Conservation (phyloP, 805 yeast genomes). For the Candida yuanshanica region DNA sequence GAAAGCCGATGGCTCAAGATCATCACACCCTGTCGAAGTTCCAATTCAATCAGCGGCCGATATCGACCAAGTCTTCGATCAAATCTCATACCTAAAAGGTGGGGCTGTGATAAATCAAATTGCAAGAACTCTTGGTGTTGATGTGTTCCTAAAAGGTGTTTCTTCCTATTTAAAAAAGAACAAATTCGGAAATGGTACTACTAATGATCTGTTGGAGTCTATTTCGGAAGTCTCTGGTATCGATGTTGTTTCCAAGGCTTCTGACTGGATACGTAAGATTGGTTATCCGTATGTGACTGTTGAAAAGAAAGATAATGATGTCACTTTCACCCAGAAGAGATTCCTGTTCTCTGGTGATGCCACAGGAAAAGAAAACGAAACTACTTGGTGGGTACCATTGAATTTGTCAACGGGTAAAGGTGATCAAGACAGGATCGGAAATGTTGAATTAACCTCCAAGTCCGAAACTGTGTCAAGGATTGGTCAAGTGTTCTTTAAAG, state of each 20-base stretch:
- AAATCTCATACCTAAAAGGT: conserved; percentile 78
- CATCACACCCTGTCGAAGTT: conserved; percentile 82
- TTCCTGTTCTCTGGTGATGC: conserved; percentile 73
- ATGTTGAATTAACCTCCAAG: conserved; percentile 42
- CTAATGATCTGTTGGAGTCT: conserved; percentile 70
- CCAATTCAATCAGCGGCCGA: conserved; percentile 73
- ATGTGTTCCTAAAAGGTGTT: conserved; percentile 70
- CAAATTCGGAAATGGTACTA: conserved; percentile 69
- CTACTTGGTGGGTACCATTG: conserved; percentile 62
- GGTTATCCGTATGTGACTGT: conserved; percentile 74
- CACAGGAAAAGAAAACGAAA: conserved; percentile 59
- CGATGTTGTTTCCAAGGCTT: conserved; percentile 65
- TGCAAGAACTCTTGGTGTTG: conserved; percentile 69
- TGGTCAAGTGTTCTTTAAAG: conserved; percentile 48
- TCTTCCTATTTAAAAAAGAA: conserved; percentile 69
- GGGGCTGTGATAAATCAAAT: conserved; percentile 75
- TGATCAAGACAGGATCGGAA: conserved; percentile 49
- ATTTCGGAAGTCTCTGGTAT: conserved; percentile 62
- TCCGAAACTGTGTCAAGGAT: conserved; percentile 40
- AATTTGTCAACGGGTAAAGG: conserved; percentile 35
- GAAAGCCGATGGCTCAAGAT: conserved; percentile 66
- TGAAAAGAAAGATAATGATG: conserved; percentile 42
- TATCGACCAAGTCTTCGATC: conserved; percentile 79
- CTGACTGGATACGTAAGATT: conserved; percentile 71
- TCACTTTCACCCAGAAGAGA: conserved; percentile 63